A percentile compares a stretch with the other conserved stretches of the same genome.
Evolutionary conservation across 2,329 filamentous ascomycete genomes (phyloP).

Genomic region (Colletotrichum higginsianum): DNA sequence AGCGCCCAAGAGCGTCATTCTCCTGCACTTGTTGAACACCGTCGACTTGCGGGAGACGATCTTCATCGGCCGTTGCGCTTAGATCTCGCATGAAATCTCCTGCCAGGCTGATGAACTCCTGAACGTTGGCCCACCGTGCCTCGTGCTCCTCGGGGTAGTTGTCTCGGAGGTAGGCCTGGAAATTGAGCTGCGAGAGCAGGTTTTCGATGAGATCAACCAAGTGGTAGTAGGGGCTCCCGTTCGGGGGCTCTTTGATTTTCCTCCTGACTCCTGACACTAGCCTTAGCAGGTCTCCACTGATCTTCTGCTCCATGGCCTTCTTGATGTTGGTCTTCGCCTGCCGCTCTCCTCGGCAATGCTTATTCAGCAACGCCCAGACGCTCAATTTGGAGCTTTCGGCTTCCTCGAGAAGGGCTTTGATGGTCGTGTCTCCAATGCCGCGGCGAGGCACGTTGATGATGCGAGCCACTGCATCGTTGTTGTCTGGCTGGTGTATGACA

Average conservation of each 20-base stretch:
- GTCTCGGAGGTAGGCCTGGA: constrained; percentile 80
- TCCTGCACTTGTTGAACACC: constrained; percentile 79
- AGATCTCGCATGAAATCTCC: constrained; percentile 74
- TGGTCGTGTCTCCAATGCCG: constrained; percentile 84
- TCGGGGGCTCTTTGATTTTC: constrained; percentile 49
- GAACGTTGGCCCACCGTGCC: constrained; percentile 87
- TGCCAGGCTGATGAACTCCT: constrained; percentile 88
- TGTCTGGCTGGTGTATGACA: constrained; percentile 85
- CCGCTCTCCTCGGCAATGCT: constrained; percentile 67
- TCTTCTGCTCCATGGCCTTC: constrained; percentile 66
- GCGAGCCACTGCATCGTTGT: constrained; percentile 87
- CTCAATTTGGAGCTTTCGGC: constrained; percentile 79
- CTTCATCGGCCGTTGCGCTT: constrained; percentile 60
- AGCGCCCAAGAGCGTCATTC: constrained; percentile 76
- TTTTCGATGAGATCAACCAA: constrained; percentile 67
- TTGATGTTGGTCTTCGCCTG: constrained; percentile 65
- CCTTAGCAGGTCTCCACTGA: constrained; percentile 65
- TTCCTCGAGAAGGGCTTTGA: constrained; percentile 82
- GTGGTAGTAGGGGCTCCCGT: constrained; percentile 50
- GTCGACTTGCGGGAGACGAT: constrained; percentile 77
- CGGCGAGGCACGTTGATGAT: constrained; percentile 89
- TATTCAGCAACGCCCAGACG: constrained; percentile 80
- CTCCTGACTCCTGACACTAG: constrained; percentile 53
- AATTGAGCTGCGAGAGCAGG: constrained; percentile 76
- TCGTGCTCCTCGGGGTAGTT: constrained; percentile 83